Conservation (phyloP, 2,329 filamentous ascomycete genomes). For the Aschersonia sp. region DNA sequence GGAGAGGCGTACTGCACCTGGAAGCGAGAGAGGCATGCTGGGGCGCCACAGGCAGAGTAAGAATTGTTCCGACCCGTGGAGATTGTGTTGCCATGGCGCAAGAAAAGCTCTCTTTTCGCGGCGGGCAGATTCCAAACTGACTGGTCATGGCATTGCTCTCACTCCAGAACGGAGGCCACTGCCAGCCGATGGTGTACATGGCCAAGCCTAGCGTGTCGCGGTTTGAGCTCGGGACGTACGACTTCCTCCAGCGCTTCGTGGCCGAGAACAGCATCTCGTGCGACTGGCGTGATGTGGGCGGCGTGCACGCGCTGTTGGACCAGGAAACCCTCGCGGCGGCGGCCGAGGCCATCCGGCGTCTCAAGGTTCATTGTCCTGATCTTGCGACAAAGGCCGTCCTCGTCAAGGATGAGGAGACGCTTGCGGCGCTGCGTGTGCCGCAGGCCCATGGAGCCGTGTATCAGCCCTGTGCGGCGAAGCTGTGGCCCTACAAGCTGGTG, state of each 20-base stretch:
- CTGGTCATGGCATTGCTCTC: too few relatives aligned
- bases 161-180: slow-evolving; percentile 53
- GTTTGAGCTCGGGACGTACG: slow-evolving; percentile 61
- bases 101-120: not conserved
- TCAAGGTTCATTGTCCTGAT: slow-evolving; percentile 37
- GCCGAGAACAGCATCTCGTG: slow-evolving; percentile 45
- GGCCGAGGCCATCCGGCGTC: slow-evolving; percentile 30
- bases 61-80: slow-evolving; percentile 13
- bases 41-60: slow-evolving; percentile 69
- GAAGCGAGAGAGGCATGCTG: slow-evolving; percentile 70
- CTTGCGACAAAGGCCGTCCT: slow-evolving; percentile 34
- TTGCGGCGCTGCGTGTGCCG: slow-evolving; percentile 40
- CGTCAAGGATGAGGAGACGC: slow-evolving; percentile 19
- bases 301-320: slow-evolving; percentile 50
- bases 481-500: slow-evolving; percentile 81
- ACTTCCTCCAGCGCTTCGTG: slow-evolving; percentile 43
- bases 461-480: slow-evolving; percentile 48
- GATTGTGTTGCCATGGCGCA: too few relatives aligned
- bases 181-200: slow-evolving; percentile 56
- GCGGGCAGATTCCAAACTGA: not conserved
- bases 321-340: slow-evolving; percentile 38
- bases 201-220: slow-evolving; percentile 43
- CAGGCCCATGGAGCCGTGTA: slow-evolving; percentile 48
- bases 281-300: slow-evolving; percentile 51
- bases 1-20: slow-evolving; percentile 50